A percentile compares a stretch with the other conserved stretches of the same genome.
Conservation (phyloP, 2,329 filamentous ascomycete species). For the Colletotrichum sp. region DNA sequence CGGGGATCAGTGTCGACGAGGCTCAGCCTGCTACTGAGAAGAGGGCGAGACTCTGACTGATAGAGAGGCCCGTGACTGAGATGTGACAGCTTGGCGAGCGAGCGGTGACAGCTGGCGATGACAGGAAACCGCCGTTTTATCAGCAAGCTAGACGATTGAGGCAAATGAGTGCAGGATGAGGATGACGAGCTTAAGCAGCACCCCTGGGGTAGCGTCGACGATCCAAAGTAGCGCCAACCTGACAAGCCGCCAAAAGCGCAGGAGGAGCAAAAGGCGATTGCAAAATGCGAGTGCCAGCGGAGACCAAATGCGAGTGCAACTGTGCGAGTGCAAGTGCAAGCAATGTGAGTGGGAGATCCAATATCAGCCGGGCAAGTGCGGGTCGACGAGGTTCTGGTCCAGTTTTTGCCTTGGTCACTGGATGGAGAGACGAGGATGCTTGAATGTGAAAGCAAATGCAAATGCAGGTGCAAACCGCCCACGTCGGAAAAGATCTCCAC, state of each 20-base stretch:
- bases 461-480: neutral
- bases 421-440: neutral
- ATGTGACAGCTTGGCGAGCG: slow-evolving; percentile 12
- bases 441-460: neutral
- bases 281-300: neutral
- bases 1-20: neutral
- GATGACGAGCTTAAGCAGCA: slow-evolving; percentile 1
- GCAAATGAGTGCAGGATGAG: neutral
- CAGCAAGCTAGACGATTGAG: neutral
- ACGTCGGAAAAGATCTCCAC: neutral
- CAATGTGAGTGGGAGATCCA: neutral
- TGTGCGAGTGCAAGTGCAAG: neutral
- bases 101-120: neutral
- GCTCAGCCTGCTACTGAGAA: neutral
- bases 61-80: neutral
- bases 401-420: neutral
- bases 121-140: neutral
- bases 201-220: slow-evolving; percentile 9
- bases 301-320: neutral
- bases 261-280: neutral
- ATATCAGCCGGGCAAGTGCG: neutral
- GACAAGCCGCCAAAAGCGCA: slow-evolving; percentile 11
- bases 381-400: neutral
- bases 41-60: neutral
- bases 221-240: neutral